phyloP scores from a whole-genome alignment of 1,284 basidiomycete species.

The Golubevia pallescens region DNA sequence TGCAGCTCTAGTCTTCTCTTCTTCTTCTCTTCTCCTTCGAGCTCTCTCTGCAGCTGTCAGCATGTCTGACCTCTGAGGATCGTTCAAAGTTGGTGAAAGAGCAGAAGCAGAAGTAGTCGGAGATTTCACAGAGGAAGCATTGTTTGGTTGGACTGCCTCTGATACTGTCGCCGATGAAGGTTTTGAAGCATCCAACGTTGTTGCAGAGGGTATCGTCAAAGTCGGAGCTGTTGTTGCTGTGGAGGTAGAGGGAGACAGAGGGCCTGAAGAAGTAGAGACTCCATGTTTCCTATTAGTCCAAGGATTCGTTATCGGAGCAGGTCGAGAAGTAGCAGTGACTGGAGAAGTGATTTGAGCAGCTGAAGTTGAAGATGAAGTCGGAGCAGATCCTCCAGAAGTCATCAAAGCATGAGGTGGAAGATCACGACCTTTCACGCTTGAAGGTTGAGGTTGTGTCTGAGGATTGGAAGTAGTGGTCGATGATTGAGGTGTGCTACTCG shows the following conservation, averaged over 20 bases:
- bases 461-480: slow-evolving; percentile 11
- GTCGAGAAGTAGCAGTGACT: no score
- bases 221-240: no score
- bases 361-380: slow-evolving; percentile 9
- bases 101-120: neutral
- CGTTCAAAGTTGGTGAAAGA: neutral
- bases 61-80: slow-evolving; percentile 24
- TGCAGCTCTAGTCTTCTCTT: slow-evolving; percentile 38
- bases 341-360: neutral
- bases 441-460: slow-evolving; percentile 2
- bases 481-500: slow-evolving; percentile 10
- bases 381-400: slow-evolving; percentile 10
- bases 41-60: slow-evolving; percentile 54
- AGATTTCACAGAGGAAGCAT: neutral
- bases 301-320: no score
- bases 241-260: no score
- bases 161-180: slow-evolving; percentile 5
- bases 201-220: neutral
- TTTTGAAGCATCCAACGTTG: slow-evolving; percentile 11
- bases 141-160: slow-evolving; percentile 5
- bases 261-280: no score
- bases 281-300: no score
- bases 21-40: slow-evolving; percentile 51
- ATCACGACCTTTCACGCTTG: neutral
- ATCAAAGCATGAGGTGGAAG: slow-evolving; percentile 6